Evolutionary conservation across 2,329 filamentous ascomycete genomes (phyloP).

Genomic region (Penicillium sp.): DNA sequence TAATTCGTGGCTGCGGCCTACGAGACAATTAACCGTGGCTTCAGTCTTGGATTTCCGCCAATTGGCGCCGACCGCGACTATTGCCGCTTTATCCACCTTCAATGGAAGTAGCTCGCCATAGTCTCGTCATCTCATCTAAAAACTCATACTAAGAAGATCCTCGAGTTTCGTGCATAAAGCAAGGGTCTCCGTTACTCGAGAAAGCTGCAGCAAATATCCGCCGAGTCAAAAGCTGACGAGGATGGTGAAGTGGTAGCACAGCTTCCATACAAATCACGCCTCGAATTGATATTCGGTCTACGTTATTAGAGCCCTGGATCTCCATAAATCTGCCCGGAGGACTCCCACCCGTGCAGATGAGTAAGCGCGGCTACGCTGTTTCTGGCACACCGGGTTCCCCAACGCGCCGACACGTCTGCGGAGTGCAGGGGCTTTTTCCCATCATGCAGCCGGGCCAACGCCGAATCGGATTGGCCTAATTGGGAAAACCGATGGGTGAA

Average conservation of each 20-base stretch:
- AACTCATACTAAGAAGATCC: background rate
- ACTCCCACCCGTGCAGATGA: slow-evolving; percentile 3
- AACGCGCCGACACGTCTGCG: background rate
- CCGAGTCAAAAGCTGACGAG: slow-evolving; percentile 1
- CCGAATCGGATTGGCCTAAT: background rate
- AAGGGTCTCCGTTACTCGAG: background rate
- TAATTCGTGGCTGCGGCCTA: background rate
- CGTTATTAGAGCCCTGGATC: background rate
- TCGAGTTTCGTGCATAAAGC: background rate
- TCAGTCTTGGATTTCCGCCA: background rate
- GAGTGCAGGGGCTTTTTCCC: too few species aligned
- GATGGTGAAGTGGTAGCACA: background rate
- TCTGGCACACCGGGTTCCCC: slow-evolving; percentile 14
- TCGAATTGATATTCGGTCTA: background rate
- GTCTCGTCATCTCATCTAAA: background rate
- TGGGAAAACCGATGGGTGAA: background rate
- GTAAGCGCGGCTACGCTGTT: slow-evolving; percentile 9
- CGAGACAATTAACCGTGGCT: background rate
- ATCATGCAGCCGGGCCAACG: background rate
- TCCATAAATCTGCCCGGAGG: background rate
- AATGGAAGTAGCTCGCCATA: background rate
- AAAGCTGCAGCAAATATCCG: background rate
- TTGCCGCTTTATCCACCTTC: background rate
- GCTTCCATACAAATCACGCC: background rate
- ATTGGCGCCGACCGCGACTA: background rate